These are phyloP conservation scores for Eucalyptus curtisii DNA, from an alignment of 345 rosid species.

Conservation along the genomic window DNA sequence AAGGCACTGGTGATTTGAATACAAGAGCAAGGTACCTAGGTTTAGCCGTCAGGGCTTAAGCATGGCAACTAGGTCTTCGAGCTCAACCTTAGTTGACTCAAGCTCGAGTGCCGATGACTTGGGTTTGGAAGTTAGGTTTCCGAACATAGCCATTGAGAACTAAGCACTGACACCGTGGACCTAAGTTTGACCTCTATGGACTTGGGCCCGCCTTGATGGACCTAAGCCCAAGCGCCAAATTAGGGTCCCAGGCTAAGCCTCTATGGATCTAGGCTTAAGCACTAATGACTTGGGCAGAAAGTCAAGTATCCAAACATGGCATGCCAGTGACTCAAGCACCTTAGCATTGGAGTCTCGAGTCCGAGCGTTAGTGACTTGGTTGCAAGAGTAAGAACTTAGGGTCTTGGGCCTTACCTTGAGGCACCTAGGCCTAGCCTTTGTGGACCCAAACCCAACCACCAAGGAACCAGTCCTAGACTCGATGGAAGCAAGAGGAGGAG, in stretches of 20 bases:
- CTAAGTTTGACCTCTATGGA: background rate
- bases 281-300: background rate
- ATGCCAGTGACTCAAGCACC: background rate
- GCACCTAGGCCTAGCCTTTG: background rate
- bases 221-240: background rate
- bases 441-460: background rate
- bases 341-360: accelerated
- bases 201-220: background rate
- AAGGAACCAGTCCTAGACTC: accelerated
- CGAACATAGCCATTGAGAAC: background rate
- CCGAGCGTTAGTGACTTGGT: accelerated
- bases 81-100: background rate
- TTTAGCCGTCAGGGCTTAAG: background rate
- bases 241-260: accelerated
- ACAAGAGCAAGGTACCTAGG: background rate
- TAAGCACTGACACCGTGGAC: accelerated
- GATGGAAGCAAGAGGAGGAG: background rate
- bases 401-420: background rate
- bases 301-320: background rate
- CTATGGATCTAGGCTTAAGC: background rate
- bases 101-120: accelerated
- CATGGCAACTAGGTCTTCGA: background rate
- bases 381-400: background rate
- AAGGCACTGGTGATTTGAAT: background rate
- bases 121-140: accelerated